These are phyloP conservation scores for Trichoderma lentiforme DNA, from an alignment of 2,329 filamentous ascomycete genomes.

Conservation along the genomic window DNA sequence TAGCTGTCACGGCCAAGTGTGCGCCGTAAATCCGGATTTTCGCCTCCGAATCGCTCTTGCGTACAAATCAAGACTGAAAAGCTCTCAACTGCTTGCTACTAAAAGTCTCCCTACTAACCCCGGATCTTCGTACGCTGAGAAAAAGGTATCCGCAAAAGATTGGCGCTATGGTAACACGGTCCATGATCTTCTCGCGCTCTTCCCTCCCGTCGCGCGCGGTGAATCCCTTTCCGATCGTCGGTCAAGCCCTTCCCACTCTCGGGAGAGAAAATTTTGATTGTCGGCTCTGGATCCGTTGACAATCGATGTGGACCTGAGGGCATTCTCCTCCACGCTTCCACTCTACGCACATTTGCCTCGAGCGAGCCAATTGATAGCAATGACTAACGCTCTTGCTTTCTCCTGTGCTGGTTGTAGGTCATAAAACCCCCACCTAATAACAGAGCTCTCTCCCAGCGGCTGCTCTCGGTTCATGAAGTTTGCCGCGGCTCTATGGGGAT, in stretches of 20 bases:
- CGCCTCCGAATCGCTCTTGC: background rate
- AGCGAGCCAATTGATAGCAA: background rate
- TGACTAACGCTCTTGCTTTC: background rate
- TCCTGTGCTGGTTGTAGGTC: background rate
- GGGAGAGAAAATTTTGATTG: background rate
- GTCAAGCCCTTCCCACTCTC: background rate
- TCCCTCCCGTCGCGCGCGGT: background rate
- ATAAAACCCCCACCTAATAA: background rate
- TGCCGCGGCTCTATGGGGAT: background rate
- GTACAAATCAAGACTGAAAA: background rate
- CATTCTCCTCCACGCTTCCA: background rate
- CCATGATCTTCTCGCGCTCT: background rate
- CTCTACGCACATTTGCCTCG: background rate
- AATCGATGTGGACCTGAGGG: background rate
- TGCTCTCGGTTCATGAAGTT: background rate
- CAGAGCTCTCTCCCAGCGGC: background rate
- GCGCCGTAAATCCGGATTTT: background rate
- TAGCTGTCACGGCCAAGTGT: background rate
- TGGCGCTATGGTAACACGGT: conserved; percentile 1
- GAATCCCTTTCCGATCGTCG: background rate
- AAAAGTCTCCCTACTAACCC: background rate
- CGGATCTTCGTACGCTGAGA: background rate
- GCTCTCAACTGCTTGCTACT: background rate
- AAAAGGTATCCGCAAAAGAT: background rate
- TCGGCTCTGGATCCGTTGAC: background rate